Conservation (phyloP, 441 rosid genomes). For the Corymbia citriodora region DNA sequence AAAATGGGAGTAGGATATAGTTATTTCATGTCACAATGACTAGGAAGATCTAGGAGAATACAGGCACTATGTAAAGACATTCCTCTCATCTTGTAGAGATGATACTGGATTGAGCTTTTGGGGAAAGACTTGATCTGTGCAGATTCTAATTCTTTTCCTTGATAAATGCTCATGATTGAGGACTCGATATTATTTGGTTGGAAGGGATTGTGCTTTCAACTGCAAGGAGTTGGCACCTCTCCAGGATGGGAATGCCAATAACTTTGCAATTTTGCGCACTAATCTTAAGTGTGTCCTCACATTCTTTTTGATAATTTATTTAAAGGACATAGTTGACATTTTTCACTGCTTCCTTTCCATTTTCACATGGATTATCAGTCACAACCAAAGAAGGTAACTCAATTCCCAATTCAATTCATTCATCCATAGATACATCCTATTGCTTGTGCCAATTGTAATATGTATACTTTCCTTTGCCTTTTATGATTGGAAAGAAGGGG, state of each 20-base stretch:
- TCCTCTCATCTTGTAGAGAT: background rate
- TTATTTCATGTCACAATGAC: background rate
- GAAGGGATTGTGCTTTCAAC: background rate
- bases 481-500: background rate
- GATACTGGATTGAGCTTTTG: background rate
- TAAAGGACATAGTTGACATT: background rate
- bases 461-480: background rate
- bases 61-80: background rate
- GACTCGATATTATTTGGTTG: background rate
- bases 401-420: background rate
- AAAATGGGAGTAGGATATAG: background rate
- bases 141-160: background rate
- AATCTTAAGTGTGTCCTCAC: background rate
- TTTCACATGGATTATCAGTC: background rate
- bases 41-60: background rate
- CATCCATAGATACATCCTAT: background rate
- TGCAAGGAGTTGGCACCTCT: background rate
- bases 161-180: background rate
- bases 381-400: background rate
- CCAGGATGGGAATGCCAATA: background rate
- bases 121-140: background rate
- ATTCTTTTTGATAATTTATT: background rate
- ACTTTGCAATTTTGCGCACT: background rate
- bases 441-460: background rate
- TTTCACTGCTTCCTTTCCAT: background rate